These are phyloP conservation scores for Xylaria palmicola DNA, from an alignment of 495 filamentous ascomycete species.

Conservation along the genomic window DNA sequence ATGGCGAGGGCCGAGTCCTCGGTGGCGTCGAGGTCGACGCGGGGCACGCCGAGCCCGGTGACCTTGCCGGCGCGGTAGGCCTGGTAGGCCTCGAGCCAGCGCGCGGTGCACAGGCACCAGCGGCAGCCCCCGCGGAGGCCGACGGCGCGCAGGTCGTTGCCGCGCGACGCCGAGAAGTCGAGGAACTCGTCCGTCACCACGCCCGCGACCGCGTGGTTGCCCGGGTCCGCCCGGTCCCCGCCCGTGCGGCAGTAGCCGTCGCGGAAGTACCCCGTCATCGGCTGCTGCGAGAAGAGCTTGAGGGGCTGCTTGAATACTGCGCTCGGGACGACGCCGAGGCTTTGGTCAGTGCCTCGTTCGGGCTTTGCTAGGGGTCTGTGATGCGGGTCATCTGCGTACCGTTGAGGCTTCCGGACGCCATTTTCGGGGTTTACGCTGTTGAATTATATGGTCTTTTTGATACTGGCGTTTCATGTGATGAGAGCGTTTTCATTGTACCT, in stretches of 20 bases:
- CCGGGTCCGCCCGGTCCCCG: constrained; percentile 32
- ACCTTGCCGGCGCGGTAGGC: constrained; percentile 32
- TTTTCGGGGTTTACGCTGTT: neutral
- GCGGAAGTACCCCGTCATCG: constrained; percentile 59
- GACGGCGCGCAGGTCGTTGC: constrained; percentile 54
- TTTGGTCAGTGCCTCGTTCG: neutral
- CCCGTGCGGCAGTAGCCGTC: constrained; percentile 60
- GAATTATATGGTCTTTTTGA: neutral
- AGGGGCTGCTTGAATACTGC: constrained; percentile 59
- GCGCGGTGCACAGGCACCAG: constrained; percentile 58
- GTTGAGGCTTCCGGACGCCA: constrained; percentile 19
- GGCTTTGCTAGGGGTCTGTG: neutral
- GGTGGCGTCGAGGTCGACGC: constrained; percentile 48
- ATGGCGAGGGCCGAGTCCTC: constrained; percentile 47
- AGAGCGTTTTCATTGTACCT: neutral
- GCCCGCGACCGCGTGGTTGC: constrained; percentile 53
- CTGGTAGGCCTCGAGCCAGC: constrained; percentile 55
- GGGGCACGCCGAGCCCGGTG: constrained; percentile 32
- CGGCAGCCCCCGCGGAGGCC: constrained; percentile 55
- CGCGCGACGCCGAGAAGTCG: constrained; percentile 54
- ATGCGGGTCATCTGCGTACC: constrained; percentile 6
- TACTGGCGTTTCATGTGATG: neutral
- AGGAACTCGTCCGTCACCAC: constrained; percentile 60
- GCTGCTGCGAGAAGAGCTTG: constrained; percentile 53
- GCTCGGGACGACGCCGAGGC: neutral